Conservation (phyloP, 805 yeast species). For the Teunomyces cretensis region DNA sequence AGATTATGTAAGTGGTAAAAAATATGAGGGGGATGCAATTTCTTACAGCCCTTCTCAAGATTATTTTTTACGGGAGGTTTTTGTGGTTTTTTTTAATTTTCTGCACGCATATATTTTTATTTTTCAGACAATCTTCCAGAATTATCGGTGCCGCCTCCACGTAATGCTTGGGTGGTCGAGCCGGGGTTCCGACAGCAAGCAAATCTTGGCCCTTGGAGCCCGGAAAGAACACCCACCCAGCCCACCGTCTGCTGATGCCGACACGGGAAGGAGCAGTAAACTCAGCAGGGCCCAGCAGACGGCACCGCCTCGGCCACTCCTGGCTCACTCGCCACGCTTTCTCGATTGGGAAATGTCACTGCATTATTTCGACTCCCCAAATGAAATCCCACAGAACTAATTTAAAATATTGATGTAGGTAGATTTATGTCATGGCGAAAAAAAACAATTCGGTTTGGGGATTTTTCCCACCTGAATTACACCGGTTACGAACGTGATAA, state of each 20-base stretch:
- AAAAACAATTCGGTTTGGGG: not conserved
- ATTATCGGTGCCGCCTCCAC: no score
- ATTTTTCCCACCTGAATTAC: not conserved
- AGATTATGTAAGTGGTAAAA: conserved; percentile 3
- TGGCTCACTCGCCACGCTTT: conserved; percentile 1
- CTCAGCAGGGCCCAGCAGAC: no score
- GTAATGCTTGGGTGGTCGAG: no score
- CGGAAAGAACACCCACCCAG: no score
- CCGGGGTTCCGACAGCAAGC: no score
- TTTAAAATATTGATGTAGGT: conserved; percentile 1
- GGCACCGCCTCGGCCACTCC: no score
- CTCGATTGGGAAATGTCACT: no score
- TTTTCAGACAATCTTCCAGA: not conserved
- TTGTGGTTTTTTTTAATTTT: not conserved
- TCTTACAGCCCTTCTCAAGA: not conserved
- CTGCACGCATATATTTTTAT: not conserved
- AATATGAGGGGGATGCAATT: conserved; percentile 2
- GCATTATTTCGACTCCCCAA: no score
- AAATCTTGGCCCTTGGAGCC: no score
- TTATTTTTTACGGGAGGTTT: not conserved
- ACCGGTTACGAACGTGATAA: no score
- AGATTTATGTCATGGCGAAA: conserved; percentile 1
- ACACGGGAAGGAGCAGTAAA: no score
- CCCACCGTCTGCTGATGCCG: no score
- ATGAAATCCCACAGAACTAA: not conserved